A percentile compares a stretch with the other conserved stretches of the same genome.
Evolutionary conservation across 805 yeast genomes (phyloP).

Genomic region (Candida arabinofermentans): DNA sequence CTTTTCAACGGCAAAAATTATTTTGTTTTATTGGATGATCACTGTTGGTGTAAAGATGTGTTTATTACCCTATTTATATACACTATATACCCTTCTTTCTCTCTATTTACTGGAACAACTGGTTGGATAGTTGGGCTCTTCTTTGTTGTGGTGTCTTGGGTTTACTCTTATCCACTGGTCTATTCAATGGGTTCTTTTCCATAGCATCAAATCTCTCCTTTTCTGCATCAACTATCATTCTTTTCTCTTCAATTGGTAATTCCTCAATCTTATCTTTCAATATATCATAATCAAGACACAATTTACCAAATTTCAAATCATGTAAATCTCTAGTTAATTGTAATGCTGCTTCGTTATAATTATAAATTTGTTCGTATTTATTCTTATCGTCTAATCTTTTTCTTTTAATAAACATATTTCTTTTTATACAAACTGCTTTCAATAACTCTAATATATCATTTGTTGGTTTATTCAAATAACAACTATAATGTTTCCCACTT

Average conservation of each 20-base stretch:
- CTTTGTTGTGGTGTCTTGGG: conserved; percentile 1
- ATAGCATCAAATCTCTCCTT: conserved; percentile 5
- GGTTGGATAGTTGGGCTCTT: not conserved
- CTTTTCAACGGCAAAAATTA: too few species aligned
- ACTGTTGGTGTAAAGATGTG: too few species aligned
- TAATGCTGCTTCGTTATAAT: conserved; percentile 49
- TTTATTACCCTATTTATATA: too few species aligned
- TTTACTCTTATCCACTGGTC: not conserved
- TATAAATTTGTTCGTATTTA: not conserved
- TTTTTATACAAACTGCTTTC: conserved; percentile 40
- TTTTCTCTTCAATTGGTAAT: conserved; percentile 3
- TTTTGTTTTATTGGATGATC: too few species aligned
- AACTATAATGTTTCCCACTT: conserved; percentile 39
- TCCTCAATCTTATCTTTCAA: conserved; percentile 15
- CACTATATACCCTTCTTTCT: not conserved
- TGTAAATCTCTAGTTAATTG: conserved; percentile 61
- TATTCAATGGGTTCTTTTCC: not conserved
- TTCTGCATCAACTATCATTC: conserved; percentile 9
- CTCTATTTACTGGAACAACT: not conserved
- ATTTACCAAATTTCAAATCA: conserved; percentile 44
- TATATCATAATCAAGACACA: conserved; percentile 27
- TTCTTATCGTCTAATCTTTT: conserved; percentile 40
- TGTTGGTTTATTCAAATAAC: conserved; percentile 58
- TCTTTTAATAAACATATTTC: conserved; percentile 26
- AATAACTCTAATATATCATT: conserved; percentile 63